phyloP scores from a whole-genome alignment of 371 early-diverging fungal species.

The Phascolomyces articulosus region DNA sequence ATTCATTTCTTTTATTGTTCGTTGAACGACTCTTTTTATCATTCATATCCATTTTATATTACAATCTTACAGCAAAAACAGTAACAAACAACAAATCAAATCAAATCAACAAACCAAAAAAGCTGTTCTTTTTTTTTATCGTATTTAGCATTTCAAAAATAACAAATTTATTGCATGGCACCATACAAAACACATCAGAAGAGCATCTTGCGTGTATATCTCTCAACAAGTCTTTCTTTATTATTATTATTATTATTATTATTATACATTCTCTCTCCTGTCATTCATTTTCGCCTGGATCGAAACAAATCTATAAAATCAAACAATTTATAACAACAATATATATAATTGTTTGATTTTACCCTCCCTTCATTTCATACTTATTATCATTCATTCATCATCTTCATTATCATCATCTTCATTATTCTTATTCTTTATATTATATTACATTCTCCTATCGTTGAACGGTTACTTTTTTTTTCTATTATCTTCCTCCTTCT shows the following conservation, averaged over 20 bases:
- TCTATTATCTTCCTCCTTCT: neutral
- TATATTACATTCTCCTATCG: neutral
- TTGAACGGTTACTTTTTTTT: conserved; percentile 5
- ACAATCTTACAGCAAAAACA: neutral
- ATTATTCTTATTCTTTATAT: neutral
- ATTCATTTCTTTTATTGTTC: neutral
- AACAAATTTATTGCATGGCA: too few species aligned
- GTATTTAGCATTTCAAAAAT: too few species aligned
- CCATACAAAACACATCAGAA: too few species aligned
- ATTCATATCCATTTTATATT: too few species aligned
- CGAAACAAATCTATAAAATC: neutral
- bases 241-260: neutral
- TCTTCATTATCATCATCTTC: too few species aligned
- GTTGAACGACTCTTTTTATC: conserved; percentile 9
- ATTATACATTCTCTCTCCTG: neutral
- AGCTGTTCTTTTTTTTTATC: too few species aligned
- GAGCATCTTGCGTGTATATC: conserved; percentile 2
- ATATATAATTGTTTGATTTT: too few species aligned
- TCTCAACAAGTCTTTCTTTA: neutral
- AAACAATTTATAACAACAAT: too few species aligned
- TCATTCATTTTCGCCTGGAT: neutral
- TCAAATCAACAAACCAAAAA: too few species aligned
- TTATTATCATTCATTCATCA: too few species aligned
- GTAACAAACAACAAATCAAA: neutral
- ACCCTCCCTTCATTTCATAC: neutral